Evolutionary conservation across 441 rosid species (phyloP).

Genomic region (Jatropha podagrica): DNA sequence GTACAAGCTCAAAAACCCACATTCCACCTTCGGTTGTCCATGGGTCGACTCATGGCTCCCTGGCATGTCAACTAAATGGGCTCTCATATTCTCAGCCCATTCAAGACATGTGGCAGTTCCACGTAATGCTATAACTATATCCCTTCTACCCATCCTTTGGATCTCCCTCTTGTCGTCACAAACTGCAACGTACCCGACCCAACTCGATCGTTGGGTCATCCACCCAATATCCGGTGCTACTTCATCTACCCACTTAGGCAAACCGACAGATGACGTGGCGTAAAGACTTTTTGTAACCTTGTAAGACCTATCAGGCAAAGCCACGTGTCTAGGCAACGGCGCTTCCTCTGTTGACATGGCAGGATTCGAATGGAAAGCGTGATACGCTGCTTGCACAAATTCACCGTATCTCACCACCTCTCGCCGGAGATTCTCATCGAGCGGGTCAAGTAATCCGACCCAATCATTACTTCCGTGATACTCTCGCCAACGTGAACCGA

Average conservation of each 20-base stretch:
- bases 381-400: constrained; percentile 72
- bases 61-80: constrained; percentile 49
- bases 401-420: constrained; percentile 80
- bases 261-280: constrained; percentile 65
- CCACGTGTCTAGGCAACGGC: constrained; percentile 45
- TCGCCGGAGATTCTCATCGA: constrained; percentile 65
- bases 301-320: constrained; percentile 58
- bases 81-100: constrained; percentile 84
- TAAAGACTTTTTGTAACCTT: constrained; percentile 52
- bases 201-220: constrained; percentile 71
- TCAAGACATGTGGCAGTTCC: constrained; percentile 84
- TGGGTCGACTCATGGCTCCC: constrained; percentile 29
- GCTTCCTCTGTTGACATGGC: constrained; percentile 54
- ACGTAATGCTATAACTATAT: constrained; percentile 62
- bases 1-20: constrained; percentile 74
- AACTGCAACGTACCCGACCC: constrained; percentile 85
- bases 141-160: constrained; percentile 77
- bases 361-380: constrained; percentile 66
- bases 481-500: constrained; percentile 54
- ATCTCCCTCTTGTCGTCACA: constrained; percentile 73
- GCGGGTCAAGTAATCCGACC: constrained; percentile 67
- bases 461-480: constrained; percentile 62
- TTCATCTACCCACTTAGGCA: constrained; percentile 70
- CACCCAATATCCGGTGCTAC: constrained; percentile 68
- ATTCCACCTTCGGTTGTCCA: constrained; percentile 64